These are phyloP conservation scores for Metarhizium humberi DNA, from an alignment of 2,329 filamentous ascomycete species.

Conservation along the genomic window DNA sequence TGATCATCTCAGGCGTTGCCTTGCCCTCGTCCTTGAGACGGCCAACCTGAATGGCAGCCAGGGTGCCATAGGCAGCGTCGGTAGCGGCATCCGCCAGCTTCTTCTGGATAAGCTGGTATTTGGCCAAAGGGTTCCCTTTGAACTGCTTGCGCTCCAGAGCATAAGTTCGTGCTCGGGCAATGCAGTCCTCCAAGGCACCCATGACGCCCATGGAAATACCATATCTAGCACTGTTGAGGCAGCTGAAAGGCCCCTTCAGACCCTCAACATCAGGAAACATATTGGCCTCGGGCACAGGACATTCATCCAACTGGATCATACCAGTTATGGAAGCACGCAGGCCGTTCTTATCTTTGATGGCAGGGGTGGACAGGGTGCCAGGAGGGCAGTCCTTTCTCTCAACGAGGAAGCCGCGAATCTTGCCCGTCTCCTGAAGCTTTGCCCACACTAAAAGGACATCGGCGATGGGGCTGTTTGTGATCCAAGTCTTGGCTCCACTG, in stretches of 20 bases:
- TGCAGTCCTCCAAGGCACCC: slow-evolving; percentile 87
- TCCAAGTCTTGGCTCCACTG: slow-evolving; percentile 86
- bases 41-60: slow-evolving; percentile 84
- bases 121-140: slow-evolving; percentile 88
- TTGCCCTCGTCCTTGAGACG: slow-evolving; percentile 87
- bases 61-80: slow-evolving; percentile 82
- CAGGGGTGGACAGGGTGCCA: slow-evolving; percentile 82
- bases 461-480: slow-evolving; percentile 86
- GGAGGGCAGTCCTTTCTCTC: slow-evolving; percentile 77
- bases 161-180: slow-evolving; percentile 72
- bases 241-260: slow-evolving; percentile 80
- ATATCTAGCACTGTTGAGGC: slow-evolving; percentile 85
- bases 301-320: slow-evolving; percentile 93
- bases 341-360: slow-evolving; percentile 92
- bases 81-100: slow-evolving; percentile 90
- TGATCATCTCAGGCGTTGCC: slow-evolving; percentile 89
- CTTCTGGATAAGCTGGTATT: slow-evolving; percentile 96
- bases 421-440: slow-evolving; percentile 81
- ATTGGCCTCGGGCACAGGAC: slow-evolving; percentile 79
- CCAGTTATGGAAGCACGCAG: slow-evolving; percentile 89
- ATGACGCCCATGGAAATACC: slow-evolving; percentile 93
- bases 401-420: slow-evolving; percentile 87
- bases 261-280: slow-evolving; percentile 92
- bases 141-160: slow-evolving; percentile 93
- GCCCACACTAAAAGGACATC: slow-evolving; percentile 87